Evolutionary conservation across 1,139 yeast species (phyloP).

Genomic region (Protomyces inouyei): DNA sequence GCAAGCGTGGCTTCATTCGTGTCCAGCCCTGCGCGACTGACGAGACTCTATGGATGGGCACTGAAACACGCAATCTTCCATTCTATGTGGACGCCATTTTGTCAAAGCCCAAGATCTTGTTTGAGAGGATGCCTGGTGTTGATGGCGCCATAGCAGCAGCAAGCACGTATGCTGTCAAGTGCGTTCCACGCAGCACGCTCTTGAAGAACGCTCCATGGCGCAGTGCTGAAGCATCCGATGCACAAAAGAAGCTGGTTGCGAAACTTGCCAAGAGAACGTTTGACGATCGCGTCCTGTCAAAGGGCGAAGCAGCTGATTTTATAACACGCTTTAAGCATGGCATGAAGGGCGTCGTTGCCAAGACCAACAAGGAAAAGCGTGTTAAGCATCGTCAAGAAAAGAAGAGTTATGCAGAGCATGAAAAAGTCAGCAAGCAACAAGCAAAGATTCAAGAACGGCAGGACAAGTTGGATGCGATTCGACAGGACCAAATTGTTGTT

Average conservation of each 20-base stretch:
- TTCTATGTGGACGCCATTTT: constrained; percentile 10
- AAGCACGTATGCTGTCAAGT: constrained; percentile 32
- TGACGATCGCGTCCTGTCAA: constrained; percentile 15
- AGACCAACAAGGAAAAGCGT: constrained; percentile 1
- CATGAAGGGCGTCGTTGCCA: constrained; percentile 16
- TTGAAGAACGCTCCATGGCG: constrained; percentile 35
- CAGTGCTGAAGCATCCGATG: constrained; percentile 30
- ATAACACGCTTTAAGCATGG: constrained; percentile 28
- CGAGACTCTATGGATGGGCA: constrained; percentile 5
- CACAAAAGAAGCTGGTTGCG: constrained; percentile 30
- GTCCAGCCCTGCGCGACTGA: background rate
- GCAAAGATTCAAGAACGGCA: constrained; percentile 16
- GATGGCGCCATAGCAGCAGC: constrained; percentile 35
- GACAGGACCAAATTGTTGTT: background rate
- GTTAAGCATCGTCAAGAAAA: constrained; percentile 2
- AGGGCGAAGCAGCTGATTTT: constrained; percentile 29
- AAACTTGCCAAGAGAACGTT: constrained; percentile 9
- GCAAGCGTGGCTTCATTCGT: constrained; percentile 12
- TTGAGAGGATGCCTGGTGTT: constrained; percentile 29
- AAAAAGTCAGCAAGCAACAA: background rate
- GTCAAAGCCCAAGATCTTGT: constrained; percentile 27
- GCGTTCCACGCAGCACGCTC: constrained; percentile 30
- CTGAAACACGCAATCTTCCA: constrained; percentile 12
- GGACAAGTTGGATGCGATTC: constrained; percentile 5
- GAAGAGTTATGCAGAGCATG: background rate